Percentiles rank a stretch among this genome's conserved stretches.
Evolutionary conservation across 768 basidiomycete genomes (phyloP).

Genomic region (Sporobolomyces phaffii): DNA sequence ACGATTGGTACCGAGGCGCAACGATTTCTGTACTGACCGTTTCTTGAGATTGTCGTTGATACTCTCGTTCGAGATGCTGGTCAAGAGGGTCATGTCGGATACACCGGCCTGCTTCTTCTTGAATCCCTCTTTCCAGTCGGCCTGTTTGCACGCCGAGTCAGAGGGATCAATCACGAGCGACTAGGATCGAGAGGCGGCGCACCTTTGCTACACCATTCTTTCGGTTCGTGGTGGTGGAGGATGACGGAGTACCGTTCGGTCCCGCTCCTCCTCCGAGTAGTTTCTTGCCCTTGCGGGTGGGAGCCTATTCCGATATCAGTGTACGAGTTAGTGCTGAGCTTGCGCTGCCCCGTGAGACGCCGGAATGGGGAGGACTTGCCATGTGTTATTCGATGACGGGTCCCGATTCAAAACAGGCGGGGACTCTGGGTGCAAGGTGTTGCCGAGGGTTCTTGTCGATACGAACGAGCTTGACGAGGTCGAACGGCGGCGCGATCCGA

Average conservation of each 20-base stretch:
- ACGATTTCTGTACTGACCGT: slow-evolving; percentile 67
- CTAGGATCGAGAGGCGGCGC: neutral
- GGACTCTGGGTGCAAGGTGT: no score
- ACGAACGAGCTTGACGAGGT: no score
- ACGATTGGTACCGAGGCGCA: neutral
- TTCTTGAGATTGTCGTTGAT: slow-evolving; percentile 98
- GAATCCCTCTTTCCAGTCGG: slow-evolving; percentile 99
- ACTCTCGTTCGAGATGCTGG: slow-evolving; percentile 92
- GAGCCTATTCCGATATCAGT: slow-evolving; percentile 11
- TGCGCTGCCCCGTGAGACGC: neutral
- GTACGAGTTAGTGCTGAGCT: neutral
- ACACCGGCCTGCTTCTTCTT: slow-evolving; percentile 98
- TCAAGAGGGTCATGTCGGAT: slow-evolving; percentile 94
- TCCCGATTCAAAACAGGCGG: neutral
- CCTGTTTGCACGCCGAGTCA: slow-evolving; percentile 52
- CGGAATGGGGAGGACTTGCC: neutral
- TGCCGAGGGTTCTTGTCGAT: no score
- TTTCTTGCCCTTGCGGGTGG: slow-evolving; percentile 35
- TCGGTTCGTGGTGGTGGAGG: slow-evolving; percentile 18
- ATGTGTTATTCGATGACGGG: neutral
- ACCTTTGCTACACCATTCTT: slow-evolving; percentile 33
- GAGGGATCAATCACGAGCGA: neutral
- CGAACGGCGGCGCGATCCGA: no score
- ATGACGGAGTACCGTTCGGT: slow-evolving; percentile 10
- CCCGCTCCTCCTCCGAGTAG: slow-evolving; percentile 8